These are phyloP conservation scores for Globisporangium rhizosaccharum DNA, from an alignment of 352 stramenopile genomes.

Conservation along the genomic window DNA sequence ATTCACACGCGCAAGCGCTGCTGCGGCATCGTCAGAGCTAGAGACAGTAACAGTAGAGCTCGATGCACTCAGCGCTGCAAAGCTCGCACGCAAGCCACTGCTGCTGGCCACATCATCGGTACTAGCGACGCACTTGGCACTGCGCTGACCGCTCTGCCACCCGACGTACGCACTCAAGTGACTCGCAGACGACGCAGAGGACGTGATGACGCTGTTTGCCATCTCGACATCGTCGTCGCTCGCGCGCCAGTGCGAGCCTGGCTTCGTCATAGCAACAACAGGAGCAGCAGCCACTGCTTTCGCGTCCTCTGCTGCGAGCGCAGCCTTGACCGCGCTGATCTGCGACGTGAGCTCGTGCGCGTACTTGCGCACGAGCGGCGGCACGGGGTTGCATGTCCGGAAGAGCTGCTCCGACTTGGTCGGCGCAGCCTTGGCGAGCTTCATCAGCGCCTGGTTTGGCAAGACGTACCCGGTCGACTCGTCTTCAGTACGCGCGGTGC, in stretches of 20 bases:
- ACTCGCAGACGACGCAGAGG: neutral
- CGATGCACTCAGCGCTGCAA: neutral
- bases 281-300: constrained; percentile 12
- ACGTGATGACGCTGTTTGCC: constrained; percentile 3
- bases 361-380: constrained; percentile 70
- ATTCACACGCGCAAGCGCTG: constrained; percentile 50
- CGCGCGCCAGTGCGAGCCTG: constrained; percentile 6
- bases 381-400: constrained; percentile 69
- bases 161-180: constrained; percentile 49
- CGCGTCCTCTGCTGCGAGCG: constrained; percentile 27
- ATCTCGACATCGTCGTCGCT: constrained; percentile 23
- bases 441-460: constrained; percentile 82
- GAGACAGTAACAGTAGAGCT: neutral
- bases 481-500: constrained; percentile 58
- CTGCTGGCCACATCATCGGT: neutral
- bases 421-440: constrained; percentile 68
- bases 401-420: constrained; percentile 69
- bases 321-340: constrained; percentile 49
- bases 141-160: constrained; percentile 60
- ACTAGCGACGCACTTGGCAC: constrained; percentile 18
- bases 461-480: constrained; percentile 78
- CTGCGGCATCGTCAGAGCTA: constrained; percentile 12
- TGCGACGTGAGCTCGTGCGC: constrained; percentile 65
- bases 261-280: neutral
- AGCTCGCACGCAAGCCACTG: constrained; percentile 11